These are phyloP conservation scores for Barnettozyma californica DNA, from an alignment of 805 yeast genomes.

Conservation along the genomic window DNA sequence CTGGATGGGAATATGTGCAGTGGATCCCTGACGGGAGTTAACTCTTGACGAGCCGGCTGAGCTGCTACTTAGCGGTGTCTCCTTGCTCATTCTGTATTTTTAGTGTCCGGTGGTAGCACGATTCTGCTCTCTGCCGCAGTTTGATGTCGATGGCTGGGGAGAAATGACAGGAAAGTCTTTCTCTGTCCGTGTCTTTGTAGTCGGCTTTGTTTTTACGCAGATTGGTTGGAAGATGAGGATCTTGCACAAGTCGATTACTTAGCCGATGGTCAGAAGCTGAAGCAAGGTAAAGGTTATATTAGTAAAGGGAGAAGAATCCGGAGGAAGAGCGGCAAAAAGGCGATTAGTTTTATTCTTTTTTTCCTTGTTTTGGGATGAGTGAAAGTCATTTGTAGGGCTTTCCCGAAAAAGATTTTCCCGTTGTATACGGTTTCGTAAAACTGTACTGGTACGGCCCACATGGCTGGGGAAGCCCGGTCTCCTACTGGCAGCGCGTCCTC, in stretches of 20 bases:
- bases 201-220: background rate
- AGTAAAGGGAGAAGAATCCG: background rate
- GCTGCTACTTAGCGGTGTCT: background rate
- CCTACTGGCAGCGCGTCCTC: background rate
- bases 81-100: background rate
- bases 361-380: background rate
- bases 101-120: too few relatives aligned
- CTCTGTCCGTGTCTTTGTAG: background rate
- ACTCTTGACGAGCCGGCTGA: background rate
- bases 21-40: conserved; percentile 4
- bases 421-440: background rate
- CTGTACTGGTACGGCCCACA: background rate
- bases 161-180: background rate
- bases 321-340: background rate
- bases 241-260: background rate
- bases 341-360: background rate
- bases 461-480: background rate
- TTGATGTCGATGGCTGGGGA: background rate
- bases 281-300: too few relatives aligned
- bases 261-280: background rate
- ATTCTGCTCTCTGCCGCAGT: background rate
- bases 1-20: conserved; percentile 7
- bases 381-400: background rate
- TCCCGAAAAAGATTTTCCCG: background rate
- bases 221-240: background rate